phyloP scores from a whole-genome alignment of 805 yeast genomes.

The Sugiyamaella americana region DNA sequence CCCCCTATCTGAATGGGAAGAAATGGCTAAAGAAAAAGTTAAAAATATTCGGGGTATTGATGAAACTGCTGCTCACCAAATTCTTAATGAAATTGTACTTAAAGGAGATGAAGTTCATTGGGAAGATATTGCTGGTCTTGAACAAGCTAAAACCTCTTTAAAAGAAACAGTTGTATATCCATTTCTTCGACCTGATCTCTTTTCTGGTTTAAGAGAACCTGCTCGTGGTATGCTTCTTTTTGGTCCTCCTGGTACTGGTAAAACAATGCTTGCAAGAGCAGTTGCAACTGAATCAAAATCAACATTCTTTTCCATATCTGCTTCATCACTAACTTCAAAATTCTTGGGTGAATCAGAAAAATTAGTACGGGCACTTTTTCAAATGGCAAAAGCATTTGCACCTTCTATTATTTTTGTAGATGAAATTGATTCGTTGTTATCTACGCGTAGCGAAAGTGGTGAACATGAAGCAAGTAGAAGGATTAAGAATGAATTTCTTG shows the following conservation, averaged over 20 bases:
- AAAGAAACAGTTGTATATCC: conserved; percentile 97
- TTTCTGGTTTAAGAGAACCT: conserved; percentile 86
- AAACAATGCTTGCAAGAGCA: conserved; percentile 94
- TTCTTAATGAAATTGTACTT: conserved; percentile 79
- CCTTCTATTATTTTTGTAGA: conserved; percentile 95
- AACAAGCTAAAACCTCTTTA: conserved; percentile 77
- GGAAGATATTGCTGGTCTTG: conserved; percentile 94
- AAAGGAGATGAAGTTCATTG: conserved; percentile 88
- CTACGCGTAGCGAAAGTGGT: conserved; percentile 67
- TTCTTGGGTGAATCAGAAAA: conserved; percentile 89
- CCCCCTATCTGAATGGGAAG: conserved; percentile 30
- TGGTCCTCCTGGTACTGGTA: conserved; percentile 99
- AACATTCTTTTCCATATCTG: conserved; percentile 85
- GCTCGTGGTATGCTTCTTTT: conserved; percentile 92
- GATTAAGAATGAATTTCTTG: conserved; percentile 85
- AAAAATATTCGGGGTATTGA: conserved; percentile 60
- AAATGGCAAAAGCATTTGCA: conserved; percentile 74
- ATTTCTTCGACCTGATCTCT: conserved; percentile 86
- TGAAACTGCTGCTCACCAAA: conserved; percentile 69
- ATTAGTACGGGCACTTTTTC: conserved; percentile 80
- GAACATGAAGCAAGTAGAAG: conserved; percentile 86
- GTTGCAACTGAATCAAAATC: conserved; percentile 94
- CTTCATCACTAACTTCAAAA: conserved; percentile 81
- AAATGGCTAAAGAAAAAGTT: conserved; percentile 29
- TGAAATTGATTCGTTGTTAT: conserved; percentile 86